Evolutionary conservation across 345 rosid species (phyloP).

Genomic region (Boechera stricta): DNA sequence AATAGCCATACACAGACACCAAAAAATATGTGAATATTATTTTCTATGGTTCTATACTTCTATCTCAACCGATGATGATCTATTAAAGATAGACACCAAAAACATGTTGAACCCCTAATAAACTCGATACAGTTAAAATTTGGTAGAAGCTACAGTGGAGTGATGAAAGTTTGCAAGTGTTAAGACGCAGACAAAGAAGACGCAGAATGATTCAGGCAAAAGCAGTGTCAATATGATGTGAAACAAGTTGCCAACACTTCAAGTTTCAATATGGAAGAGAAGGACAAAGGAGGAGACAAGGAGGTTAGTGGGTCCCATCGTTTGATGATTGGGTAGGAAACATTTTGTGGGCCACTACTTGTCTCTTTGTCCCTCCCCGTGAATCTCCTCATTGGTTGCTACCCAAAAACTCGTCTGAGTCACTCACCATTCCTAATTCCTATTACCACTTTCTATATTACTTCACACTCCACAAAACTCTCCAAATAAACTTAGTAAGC

Average conservation of each 20-base stretch:
- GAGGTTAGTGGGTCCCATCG: slow-evolving; percentile 48
- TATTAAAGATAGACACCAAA: not conserved
- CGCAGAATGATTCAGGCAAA: slow-evolving; percentile 42
- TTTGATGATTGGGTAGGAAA: slow-evolving; percentile 64
- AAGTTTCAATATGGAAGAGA: slow-evolving; percentile 41
- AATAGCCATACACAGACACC: not conserved
- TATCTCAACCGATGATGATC: slow-evolving; percentile 27
- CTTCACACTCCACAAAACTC: slow-evolving; percentile 37
- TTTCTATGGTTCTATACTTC: not conserved
- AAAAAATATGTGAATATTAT: not conserved
- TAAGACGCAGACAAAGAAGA: slow-evolving; percentile 12
- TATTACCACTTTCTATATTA: slow-evolving; percentile 37
- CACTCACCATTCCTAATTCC: slow-evolving; percentile 19
- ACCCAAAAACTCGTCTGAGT: slow-evolving; percentile 24
- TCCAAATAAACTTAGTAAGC: slow-evolving; percentile 3
- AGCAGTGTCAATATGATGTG: slow-evolving; percentile 41
- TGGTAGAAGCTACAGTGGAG: slow-evolving; percentile 7
- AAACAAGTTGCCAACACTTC: slow-evolving; percentile 45
- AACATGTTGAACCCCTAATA: not conserved
- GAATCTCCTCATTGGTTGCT: slow-evolving; percentile 41
- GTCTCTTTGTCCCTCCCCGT: slow-evolving; percentile 57
- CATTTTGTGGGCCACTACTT: slow-evolving; percentile 51
- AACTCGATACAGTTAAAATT: slow-evolving; percentile 9
- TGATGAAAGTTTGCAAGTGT: slow-evolving; percentile 11
- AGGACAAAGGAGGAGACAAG: slow-evolving; percentile 41